A percentile compares a stretch with the other conserved stretches of the same genome.
Conservation (phyloP, 2,329 filamentous ascomycete species). For the Colletotrichum australisinense region DNA sequence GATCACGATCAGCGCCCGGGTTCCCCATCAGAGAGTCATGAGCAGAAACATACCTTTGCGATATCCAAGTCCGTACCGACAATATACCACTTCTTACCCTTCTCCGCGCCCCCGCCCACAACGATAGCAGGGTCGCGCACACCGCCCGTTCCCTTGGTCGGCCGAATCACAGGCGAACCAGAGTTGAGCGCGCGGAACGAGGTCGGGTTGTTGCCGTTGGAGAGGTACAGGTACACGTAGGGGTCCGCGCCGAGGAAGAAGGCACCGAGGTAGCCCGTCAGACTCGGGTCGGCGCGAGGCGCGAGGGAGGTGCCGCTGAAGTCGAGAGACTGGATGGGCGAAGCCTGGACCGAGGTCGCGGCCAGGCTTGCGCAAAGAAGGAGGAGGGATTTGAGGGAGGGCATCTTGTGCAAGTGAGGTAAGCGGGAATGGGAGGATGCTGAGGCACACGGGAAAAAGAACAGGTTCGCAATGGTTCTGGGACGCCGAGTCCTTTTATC, state of each 20-base stretch:
- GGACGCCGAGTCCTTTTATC: slow-evolving; percentile 3
- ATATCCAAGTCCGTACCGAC: slow-evolving; percentile 67
- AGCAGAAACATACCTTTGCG: slow-evolving; percentile 46
- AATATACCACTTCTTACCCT: slow-evolving; percentile 65
- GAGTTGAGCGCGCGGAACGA: slow-evolving; percentile 61
- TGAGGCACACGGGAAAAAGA: background rate
- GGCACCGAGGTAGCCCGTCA: slow-evolving; percentile 63
- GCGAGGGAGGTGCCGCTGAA: slow-evolving; percentile 39
- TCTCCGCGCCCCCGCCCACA: slow-evolving; percentile 56
- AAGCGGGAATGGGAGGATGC: background rate
- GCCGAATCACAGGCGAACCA: slow-evolving; percentile 58
- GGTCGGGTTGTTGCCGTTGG: slow-evolving; percentile 61
- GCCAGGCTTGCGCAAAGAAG: slow-evolving; percentile 17
- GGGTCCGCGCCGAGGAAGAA: slow-evolving; percentile 67
- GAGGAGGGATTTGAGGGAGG: slow-evolving; percentile 4
- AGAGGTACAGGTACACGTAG: slow-evolving; percentile 65
- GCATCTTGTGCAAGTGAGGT: background rate
- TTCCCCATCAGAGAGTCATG: background rate
- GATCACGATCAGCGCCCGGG: slow-evolving; percentile 13
- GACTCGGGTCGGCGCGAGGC: slow-evolving; percentile 48
- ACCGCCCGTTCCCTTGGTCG: slow-evolving; percentile 62
- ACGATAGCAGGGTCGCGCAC: slow-evolving; percentile 65
- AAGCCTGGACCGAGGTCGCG: slow-evolving; percentile 13
- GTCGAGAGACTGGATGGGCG: slow-evolving; percentile 38
- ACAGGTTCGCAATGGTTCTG: accelerated